phyloP scores from a whole-genome alignment of 2,329 filamentous ascomycete species.

The Colletotrichum magnum region DNA sequence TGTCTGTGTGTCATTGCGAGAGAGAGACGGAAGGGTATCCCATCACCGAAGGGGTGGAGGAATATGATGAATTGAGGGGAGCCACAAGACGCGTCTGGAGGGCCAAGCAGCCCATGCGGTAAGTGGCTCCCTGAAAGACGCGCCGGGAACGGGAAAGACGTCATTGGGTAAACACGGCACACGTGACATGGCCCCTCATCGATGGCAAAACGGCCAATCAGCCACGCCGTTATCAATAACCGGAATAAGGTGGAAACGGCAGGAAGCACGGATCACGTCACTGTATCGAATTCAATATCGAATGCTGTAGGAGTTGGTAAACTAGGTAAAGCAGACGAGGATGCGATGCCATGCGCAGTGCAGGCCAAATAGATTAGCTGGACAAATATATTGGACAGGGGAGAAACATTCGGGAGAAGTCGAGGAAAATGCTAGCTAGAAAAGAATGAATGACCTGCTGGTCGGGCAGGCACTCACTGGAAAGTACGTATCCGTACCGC shows the following conservation, averaged over 20 bases:
- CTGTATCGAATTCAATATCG: no score
- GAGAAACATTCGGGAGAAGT: background rate
- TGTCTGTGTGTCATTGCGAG: background rate
- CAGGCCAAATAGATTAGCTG: slow-evolving; percentile 4
- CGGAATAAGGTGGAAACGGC: slow-evolving; percentile 3
- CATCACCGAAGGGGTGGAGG: background rate
- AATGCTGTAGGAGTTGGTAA: no score
- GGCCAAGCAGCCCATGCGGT: slow-evolving; percentile 1
- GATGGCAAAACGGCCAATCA: no score
- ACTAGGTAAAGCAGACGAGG: background rate
- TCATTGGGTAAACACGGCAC: slow-evolving; percentile 13
- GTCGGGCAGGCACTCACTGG: no score
- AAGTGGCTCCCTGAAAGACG: slow-evolving; percentile 17
- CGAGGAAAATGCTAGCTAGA: background rate
- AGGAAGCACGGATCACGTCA: slow-evolving; percentile 6
- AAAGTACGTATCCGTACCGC: no score
- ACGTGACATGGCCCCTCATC: background rate
- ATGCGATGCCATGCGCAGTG: slow-evolving; percentile 14
- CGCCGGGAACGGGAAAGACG: slow-evolving; percentile 2
- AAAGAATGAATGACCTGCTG: background rate
- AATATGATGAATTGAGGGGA: background rate
- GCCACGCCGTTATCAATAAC: background rate
- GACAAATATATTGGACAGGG: slow-evolving; percentile 4
- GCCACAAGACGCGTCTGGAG: slow-evolving; percentile 1
- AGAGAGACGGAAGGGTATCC: background rate